These are phyloP conservation scores for Viola odorata DNA, from an alignment of 345 rosid species.

Conservation along the genomic window DNA sequence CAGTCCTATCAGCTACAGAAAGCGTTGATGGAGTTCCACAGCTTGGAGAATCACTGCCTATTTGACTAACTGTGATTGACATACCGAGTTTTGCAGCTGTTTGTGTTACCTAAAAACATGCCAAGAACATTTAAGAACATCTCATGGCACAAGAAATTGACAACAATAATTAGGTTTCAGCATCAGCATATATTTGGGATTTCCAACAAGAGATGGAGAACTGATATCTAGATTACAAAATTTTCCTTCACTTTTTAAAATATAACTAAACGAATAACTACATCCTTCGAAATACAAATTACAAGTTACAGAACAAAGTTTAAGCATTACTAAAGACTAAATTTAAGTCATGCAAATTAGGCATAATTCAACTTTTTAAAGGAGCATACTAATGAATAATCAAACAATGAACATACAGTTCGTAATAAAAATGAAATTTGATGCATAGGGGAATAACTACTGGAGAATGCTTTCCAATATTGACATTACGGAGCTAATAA, in stretches of 20 bases:
- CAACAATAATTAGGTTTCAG: not conserved
- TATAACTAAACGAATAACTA: no score
- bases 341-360: not conserved
- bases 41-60: constrained; percentile 54
- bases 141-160: not conserved
- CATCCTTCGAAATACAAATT: no score
- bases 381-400: no score
- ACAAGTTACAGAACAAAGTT: not conserved
- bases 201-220: not conserved
- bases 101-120: constrained; percentile 63
- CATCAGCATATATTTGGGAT: not conserved
- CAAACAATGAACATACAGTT: no score
- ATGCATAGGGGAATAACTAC: no score
- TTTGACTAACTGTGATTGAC: constrained; percentile 59
- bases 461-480: no score
- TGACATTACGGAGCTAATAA: no score
- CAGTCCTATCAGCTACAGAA: constrained; percentile 53
- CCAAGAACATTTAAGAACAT: constrained; percentile 8
- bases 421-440: no score
- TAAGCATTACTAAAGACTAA: not conserved
- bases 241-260: no score
- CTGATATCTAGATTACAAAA: no score
- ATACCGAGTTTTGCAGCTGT: constrained; percentile 74
- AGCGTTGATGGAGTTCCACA: constrained; percentile 42
- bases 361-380: not conserved